A percentile compares a stretch with the other conserved stretches of the same genome.
These are phyloP conservation scores for Thecaphora thlaspeos DNA, from an alignment of 1,284 basidiomycete species.

Conservation along the genomic window DNA sequence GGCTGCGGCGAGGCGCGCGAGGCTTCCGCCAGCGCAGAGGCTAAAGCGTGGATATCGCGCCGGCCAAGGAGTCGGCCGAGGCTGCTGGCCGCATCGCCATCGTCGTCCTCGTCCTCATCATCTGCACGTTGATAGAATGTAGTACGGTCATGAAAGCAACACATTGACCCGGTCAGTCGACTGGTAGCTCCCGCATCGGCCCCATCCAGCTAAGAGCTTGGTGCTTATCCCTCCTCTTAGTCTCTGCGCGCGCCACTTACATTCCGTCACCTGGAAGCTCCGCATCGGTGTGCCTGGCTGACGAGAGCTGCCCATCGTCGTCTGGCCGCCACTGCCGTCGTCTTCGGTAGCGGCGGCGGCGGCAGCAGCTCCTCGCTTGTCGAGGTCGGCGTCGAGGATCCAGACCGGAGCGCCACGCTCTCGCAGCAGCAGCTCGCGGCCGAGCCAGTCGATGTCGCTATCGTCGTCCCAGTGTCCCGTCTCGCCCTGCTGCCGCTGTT, in stretches of 20 bases:
- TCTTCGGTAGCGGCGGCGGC: not conserved
- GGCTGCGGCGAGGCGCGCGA: not conserved
- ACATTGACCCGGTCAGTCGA: not conserved
- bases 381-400: slow-evolving; percentile 29
- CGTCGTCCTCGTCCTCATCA: not conserved
- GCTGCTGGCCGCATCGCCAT: not conserved
- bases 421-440: slow-evolving; percentile 27
- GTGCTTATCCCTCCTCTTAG: not conserved
- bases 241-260: no score
- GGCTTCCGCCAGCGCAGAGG: not conserved
- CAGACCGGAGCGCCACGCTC: slow-evolving; percentile 27
- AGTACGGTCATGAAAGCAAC: not conserved
- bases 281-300: not conserved
- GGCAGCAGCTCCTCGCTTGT: not conserved
- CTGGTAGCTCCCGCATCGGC: not conserved
- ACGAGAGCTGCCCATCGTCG: no score
- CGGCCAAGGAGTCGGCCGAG: not conserved
- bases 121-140: not conserved
- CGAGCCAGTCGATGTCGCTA: slow-evolving; percentile 42
- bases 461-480: slow-evolving; percentile 16
- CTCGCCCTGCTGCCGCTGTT: not conserved
- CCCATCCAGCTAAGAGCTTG: no score
- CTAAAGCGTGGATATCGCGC: not conserved
- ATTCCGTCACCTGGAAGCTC: slow-evolving; percentile 15
- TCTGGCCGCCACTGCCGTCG: no score